phyloP scores from a whole-genome alignment of 139 green algal species.

The Coccomyxa sp. region DNA sequence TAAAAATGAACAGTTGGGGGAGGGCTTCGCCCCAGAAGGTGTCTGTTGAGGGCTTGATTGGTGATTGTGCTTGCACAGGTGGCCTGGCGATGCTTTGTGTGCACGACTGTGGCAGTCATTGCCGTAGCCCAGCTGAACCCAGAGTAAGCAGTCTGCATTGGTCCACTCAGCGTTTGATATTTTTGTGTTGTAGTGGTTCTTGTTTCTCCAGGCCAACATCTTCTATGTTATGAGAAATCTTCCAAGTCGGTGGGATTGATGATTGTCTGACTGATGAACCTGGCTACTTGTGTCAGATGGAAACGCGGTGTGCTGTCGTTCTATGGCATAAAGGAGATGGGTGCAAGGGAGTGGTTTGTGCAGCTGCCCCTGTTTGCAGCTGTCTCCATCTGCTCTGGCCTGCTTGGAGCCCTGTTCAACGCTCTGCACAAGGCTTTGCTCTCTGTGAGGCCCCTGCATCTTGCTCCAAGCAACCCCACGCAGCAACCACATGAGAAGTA shows the following conservation, averaged over 20 bases:
- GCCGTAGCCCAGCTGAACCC: slow-evolving; percentile 55
- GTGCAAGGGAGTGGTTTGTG: slow-evolving; percentile 66
- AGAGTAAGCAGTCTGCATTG: background rate
- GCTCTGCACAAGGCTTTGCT: slow-evolving; percentile 38
- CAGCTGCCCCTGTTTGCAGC: slow-evolving; percentile 73
- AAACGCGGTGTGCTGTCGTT: slow-evolving; percentile 14
- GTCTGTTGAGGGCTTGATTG: background rate
- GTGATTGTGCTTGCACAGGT: slow-evolving; percentile 6
- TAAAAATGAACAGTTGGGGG: too few relatives aligned
- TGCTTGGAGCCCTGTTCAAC: slow-evolving; percentile 80
- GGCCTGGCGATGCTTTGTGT: slow-evolving; percentile 85
- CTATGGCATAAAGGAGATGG: slow-evolving; percentile 24
- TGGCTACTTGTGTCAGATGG: background rate
- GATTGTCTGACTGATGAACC: too few relatives aligned
- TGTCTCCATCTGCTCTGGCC: slow-evolving; percentile 53
- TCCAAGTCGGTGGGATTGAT: too few relatives aligned
- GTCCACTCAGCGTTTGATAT: background rate
- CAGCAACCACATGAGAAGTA: background rate
- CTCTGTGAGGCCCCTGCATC: background rate
- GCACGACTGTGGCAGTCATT: slow-evolving; percentile 58
- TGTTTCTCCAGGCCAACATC: too few relatives aligned
- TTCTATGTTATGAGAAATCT: too few relatives aligned
- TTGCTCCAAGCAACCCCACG: too few relatives aligned
- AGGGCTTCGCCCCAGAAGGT: too few relatives aligned
- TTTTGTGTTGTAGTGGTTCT: too few relatives aligned